phyloP scores from a whole-genome alignment of 768 basidiomycete species.

The Lactarius tabidus region DNA sequence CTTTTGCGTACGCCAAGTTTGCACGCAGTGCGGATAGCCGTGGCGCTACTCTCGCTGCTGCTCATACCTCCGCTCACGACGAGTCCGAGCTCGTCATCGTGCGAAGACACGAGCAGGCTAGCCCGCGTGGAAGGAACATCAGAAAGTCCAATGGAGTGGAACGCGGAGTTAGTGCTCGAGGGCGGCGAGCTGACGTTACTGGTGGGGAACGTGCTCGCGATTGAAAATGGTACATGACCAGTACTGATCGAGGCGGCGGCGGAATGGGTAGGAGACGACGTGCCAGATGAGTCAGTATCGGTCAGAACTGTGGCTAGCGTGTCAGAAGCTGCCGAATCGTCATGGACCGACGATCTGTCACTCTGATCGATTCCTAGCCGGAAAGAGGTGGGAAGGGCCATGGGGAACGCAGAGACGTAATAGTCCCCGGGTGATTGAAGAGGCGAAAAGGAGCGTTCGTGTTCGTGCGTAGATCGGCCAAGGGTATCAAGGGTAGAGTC shows the following conservation, averaged over 20 bases:
- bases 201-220: conserved; percentile 3
- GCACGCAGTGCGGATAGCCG: conserved; percentile 52
- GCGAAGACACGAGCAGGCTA: conserved; percentile 15
- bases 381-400: conserved; percentile 48
- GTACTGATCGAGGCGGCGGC: conserved; percentile 18
- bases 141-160: conserved; percentile 11
- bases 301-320: conserved; percentile 18
- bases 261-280: conserved; percentile 24
- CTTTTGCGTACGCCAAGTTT: conserved; percentile 46
- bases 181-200: conserved; percentile 14
- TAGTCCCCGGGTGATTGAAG: conserved; percentile 42
- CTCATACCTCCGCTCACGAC: conserved; percentile 12
- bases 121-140: conserved; percentile 14
- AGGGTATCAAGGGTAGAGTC: conserved; percentile 14
- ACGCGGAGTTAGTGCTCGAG: conserved; percentile 13
- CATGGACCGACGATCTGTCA: conserved; percentile 27
- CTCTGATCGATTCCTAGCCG: conserved; percentile 29
- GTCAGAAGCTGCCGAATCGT: conserved; percentile 10
- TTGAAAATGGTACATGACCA: conserved; percentile 21
- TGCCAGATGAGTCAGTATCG: conserved; percentile 26
- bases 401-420: conserved; percentile 51
- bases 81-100: conserved; percentile 19
- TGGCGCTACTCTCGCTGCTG: conserved; percentile 30
- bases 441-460: conserved; percentile 28
- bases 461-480: conserved; percentile 9